Base-by-base conservation (phyloP, 768 basidiomycete genomes). In the Russula emetica region DNA sequence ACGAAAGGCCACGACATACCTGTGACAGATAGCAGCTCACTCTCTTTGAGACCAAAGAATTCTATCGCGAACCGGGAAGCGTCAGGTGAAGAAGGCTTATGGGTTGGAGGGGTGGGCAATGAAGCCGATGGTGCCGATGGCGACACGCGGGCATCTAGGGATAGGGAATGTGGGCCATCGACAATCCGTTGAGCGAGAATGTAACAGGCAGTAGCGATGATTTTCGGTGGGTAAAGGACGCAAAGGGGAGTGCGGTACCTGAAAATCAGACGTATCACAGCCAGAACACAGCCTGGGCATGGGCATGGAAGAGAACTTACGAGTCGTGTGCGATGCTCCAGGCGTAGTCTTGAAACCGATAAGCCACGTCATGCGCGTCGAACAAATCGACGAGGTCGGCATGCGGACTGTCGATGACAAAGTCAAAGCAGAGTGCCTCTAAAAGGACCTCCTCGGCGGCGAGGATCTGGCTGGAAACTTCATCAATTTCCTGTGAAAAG, bases 311-410 rank as follows among this genome's bases (percentile, higher is more conserved):
- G 55, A 36, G 40, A 81, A 81, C 80, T 74, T 63, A 93, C 92
- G 92, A 91, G 77, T 94, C 92, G 74, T 92, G 89, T 16, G 90
- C 87, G 56, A 94, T 78, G 66, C 88, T 90, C 92, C 91, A 94
- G 14, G 90, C 85, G 70, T 83, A 86, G 70, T 92, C 90, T 72
- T 88, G 84, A 40, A 87, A 72, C 38, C 77, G 73, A 22, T 71
- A 58, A 40, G 79, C 80, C 49, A 79, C 77, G 65, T 80, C 79
- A 50, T 80, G 74, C 10, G 79, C 76, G 61, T 86, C 83, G 69
- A 91, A 87, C 13, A 92, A 77, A 66, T 91, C 86, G 50, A 89
- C 83, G 34, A 94, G 77, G 57, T 87, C 81, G 34, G 83, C 83
- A 68, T 94, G 92, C 20, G 90, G 89, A 69, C 84, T 91, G 61